phyloP scores from a whole-genome alignment of 768 basidiomycete species.

The Kwoniella dejecticola region DNA sequence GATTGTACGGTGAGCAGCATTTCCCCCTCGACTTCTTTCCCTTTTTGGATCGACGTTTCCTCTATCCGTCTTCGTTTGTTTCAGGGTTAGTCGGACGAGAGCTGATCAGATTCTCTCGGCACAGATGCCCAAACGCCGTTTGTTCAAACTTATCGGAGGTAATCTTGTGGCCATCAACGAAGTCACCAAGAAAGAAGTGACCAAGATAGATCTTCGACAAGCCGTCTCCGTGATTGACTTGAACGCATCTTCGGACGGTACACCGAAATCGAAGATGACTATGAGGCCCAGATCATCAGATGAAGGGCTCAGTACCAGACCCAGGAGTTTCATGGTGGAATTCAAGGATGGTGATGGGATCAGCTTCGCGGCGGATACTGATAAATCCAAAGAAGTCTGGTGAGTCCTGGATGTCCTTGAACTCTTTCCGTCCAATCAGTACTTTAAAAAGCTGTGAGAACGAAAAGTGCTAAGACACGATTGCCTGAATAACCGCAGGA shows the following conservation, averaged over 20 bases:
- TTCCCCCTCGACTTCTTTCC: too few species aligned
- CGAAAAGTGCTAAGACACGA: constrained; percentile 10
- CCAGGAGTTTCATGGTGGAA: constrained; percentile 72
- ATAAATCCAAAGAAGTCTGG: constrained; percentile 86
- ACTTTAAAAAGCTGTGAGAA: not conserved
- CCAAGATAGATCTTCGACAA: constrained; percentile 87
- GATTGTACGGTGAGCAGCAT: constrained; percentile 74
- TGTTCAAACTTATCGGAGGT: constrained; percentile 63
- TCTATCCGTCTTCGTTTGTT: too few species aligned
- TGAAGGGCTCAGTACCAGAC: constrained; percentile 39
- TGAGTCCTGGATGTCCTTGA: too few species aligned
- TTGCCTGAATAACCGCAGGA: constrained; percentile 60
- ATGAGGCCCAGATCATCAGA: constrained; percentile 27
- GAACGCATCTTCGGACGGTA: constrained; percentile 54
- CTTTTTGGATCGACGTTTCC: too few species aligned
- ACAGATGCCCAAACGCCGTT: constrained; percentile 67
- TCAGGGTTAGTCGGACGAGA: too few species aligned
- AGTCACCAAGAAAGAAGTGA: constrained; percentile 83
- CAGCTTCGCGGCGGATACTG: constrained; percentile 85
- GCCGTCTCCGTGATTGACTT: constrained; percentile 76
- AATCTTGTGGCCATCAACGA: constrained; percentile 78
- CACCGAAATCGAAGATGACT: constrained; percentile 29
- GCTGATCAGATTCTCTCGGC: not conserved
- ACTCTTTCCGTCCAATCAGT: not conserved
- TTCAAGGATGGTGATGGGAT: constrained; percentile 75